Percentiles rank a stretch among this genome's conserved stretches.
Evolutionary conservation across 257 asterid genomes (phyloP).

Genomic region (Gardenia jasminoides): DNA sequence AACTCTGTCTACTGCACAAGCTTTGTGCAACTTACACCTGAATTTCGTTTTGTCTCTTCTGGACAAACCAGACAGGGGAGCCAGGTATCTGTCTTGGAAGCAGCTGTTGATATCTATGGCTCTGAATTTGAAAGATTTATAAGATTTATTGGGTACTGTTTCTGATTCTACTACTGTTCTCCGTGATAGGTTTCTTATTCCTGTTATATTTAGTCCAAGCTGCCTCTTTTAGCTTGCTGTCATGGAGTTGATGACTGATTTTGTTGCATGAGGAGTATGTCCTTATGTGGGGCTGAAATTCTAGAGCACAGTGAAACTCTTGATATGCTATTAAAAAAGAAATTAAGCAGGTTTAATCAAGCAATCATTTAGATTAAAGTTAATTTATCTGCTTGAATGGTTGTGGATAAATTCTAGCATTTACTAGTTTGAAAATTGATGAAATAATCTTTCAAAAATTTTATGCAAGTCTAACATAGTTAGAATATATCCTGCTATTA

Average conservation of each 20-base stretch:
- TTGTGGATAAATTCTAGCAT: too few species aligned
- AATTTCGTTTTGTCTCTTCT: conserved; percentile 17
- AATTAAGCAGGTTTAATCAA: neutral
- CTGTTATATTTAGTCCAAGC: neutral
- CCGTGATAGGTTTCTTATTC: conserved; percentile 4
- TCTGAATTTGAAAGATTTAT: conserved; percentile 81
- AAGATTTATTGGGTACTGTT: conserved; percentile 73
- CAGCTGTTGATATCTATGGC: conserved; percentile 66
- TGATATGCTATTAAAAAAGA: neutral
- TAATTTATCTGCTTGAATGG: too few species aligned
- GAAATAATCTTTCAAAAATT: too few species aligned
- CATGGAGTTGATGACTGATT: neutral
- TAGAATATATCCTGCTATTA: too few species aligned
- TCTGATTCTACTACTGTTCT: conserved; percentile 4
- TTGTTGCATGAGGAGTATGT: neutral
- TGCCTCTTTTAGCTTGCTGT: neutral
- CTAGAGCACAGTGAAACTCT: neutral
- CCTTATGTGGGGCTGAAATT: neutral
- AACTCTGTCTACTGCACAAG: neutral
- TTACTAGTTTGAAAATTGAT: too few species aligned
- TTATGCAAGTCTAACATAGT: too few species aligned
- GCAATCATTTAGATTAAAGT: too few species aligned
- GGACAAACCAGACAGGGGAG: conserved; percentile 53
- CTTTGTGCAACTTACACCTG: conserved; percentile 1
- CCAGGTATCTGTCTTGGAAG: conserved; percentile 63